Percentiles rank a stretch among this genome's conserved stretches.
phyloP scores from a whole-genome alignment of 2,329 filamentous ascomycete genomes.

The Fusarium sp. region DNA sequence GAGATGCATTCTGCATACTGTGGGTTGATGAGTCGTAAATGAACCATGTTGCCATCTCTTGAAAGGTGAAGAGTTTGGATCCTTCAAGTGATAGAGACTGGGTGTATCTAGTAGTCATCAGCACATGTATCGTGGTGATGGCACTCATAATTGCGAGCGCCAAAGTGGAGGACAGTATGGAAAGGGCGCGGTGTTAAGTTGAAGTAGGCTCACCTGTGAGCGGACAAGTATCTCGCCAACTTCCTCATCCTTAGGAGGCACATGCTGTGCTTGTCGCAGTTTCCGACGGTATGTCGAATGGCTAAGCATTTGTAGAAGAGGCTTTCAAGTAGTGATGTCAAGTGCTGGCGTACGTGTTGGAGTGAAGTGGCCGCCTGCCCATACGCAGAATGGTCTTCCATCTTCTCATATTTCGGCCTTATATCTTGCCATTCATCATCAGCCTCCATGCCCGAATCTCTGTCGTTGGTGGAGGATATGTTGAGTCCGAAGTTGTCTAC shows the following conservation, averaged over 20 bases:
- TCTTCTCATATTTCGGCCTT: not conserved
- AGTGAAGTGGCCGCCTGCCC: not conserved
- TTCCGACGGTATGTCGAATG: not conserved
- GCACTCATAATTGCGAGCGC: not conserved
- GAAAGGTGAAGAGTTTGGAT: not conserved
- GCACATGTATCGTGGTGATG: not conserved
- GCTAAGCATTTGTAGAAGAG: not conserved
- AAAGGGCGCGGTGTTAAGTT: not conserved
- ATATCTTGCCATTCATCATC: not conserved
- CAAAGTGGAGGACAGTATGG: not conserved
- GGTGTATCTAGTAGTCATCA: not conserved
- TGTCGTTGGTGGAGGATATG: not conserved
- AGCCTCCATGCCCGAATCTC: not conserved
- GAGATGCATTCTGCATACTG: not conserved
- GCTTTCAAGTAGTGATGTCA: not conserved
- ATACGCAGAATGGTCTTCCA: not conserved
- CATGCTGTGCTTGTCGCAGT: not conserved
- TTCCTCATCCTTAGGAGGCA: not conserved
- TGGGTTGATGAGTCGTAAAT: not conserved
- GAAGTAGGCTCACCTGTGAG: not conserved
- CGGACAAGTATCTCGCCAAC: not conserved
- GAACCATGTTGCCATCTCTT: not conserved
- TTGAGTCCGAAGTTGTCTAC: not conserved
- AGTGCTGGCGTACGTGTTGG: not conserved
- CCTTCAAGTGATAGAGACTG: not conserved